Percentiles rank a stretch among this genome's conserved stretches.
These are phyloP conservation scores for Salix purpurea DNA, from an alignment of 345 rosid genomes.

Conservation along the genomic window DNA sequence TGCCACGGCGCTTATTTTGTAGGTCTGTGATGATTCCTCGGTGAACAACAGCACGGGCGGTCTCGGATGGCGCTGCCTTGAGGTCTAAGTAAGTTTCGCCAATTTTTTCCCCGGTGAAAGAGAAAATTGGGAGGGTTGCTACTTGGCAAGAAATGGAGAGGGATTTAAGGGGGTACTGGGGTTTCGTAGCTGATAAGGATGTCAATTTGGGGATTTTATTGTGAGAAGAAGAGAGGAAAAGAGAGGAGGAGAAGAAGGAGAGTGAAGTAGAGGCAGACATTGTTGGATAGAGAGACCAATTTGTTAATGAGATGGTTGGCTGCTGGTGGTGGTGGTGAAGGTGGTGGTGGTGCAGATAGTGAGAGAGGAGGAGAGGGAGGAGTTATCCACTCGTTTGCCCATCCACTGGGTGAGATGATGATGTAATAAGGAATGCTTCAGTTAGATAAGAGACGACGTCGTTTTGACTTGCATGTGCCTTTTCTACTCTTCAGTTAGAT, in stretches of 20 bases:
- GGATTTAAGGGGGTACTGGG: constrained; percentile 18
- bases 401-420: no score
- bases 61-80: constrained; percentile 68
- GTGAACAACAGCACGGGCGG: constrained; percentile 88
- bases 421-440: no score
- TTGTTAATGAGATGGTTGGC: no score
- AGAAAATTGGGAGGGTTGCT: constrained; percentile 60
- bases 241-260: constrained; percentile 53
- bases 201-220: constrained; percentile 16
- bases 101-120: constrained; percentile 74
- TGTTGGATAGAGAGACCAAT: constrained; percentile 2
- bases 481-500: no score
- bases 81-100: constrained; percentile 85
- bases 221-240: constrained; percentile 7
- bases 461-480: no score
- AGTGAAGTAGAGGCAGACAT: constrained; percentile 52
- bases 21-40: constrained; percentile 72
- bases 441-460: no score
- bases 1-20: constrained; percentile 87
- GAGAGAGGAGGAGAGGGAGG: no score
- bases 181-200: no score
- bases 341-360: no score
- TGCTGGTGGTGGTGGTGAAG: no score
- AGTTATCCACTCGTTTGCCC: no score
- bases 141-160: constrained; percentile 50